These are phyloP conservation scores for Triadica sebifera DNA, from an alignment of 345 rosid genomes.

Conservation along the genomic window DNA sequence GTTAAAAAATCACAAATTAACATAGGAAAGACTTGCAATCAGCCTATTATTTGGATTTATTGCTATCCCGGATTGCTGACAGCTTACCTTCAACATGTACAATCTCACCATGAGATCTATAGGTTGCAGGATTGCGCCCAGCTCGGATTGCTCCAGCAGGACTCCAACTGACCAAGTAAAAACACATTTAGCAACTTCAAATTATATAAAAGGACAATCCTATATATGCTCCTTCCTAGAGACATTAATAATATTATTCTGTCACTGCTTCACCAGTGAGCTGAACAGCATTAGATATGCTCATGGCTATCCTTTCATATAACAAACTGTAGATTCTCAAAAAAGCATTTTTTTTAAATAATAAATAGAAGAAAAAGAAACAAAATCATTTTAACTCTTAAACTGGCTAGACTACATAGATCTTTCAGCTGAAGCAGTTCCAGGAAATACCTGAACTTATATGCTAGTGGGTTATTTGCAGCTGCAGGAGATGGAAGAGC, in stretches of 20 bases:
- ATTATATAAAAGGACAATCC: background rate
- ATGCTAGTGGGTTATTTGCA: slow-evolving; percentile 90
- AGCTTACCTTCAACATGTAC: slow-evolving; percentile 64
- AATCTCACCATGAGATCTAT: slow-evolving; percentile 50
- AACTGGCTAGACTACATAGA: background rate
- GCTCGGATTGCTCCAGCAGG: slow-evolving; percentile 89
- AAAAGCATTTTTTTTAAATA: background rate
- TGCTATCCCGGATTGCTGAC: background rate
- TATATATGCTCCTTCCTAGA: background rate
- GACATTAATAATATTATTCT: too few species aligned
- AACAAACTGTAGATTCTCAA: background rate
- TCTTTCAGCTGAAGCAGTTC: background rate
- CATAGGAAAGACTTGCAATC: background rate
- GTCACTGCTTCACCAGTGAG: background rate
- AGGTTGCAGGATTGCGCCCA: slow-evolving; percentile 81
- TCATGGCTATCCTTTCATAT: background rate
- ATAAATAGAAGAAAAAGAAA: background rate
- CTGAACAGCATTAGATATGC: background rate
- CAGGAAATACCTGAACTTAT: slow-evolving; percentile 72
- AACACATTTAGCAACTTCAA: slow-evolving; percentile 15
- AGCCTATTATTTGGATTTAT: background rate
- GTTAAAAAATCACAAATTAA: background rate
- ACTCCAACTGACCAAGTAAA: slow-evolving; percentile 71
- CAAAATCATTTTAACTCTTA: background rate
- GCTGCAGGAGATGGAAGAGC: slow-evolving; percentile 98